Percentiles rank a stretch among this genome's conserved stretches.
Evolutionary conservation across 768 basidiomycete species (phyloP).

Genomic region (Serpula lacrymans): DNA sequence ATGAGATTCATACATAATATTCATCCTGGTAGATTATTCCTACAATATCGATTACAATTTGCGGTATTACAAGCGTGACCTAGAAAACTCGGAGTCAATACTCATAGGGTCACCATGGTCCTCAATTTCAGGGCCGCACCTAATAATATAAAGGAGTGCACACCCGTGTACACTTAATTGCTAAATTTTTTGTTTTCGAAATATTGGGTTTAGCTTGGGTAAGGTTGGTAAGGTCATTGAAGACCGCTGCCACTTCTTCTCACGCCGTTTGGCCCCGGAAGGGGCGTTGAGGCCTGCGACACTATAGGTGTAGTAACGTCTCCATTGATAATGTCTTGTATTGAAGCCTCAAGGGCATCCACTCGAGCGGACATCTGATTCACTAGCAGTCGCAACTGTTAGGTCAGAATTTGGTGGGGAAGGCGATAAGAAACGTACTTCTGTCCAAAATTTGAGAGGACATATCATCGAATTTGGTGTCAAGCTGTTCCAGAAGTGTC

Average conservation of each 20-base stretch:
- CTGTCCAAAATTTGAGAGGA: conserved; percentile 83
- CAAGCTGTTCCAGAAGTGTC: conserved; percentile 82
- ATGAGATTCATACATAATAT: too few species aligned
- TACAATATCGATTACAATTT: too few species aligned
- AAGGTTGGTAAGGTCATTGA: conserved; percentile 12
- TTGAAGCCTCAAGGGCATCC: conserved; percentile 83
- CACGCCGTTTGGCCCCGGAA: conserved; percentile 32
- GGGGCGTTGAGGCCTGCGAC: conserved; percentile 60
- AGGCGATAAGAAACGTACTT: conserved; percentile 46
- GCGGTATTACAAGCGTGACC: too few species aligned
- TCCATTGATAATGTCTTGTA: conserved; percentile 88
- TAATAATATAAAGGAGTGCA: too few species aligned
- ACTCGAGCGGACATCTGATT: conserved; percentile 89
- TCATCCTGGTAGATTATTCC: too few species aligned
- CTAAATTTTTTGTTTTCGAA: too few species aligned
- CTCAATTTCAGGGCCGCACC: too few species aligned
- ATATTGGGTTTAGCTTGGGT: too few species aligned
- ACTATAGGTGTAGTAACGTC: conserved; percentile 50
- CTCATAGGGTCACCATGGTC: too few species aligned
- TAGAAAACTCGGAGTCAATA: too few species aligned
- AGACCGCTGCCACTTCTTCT: conserved; percentile 41
- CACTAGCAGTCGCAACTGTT: conserved; percentile 51
- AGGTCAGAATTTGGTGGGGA: conserved; percentile 6
- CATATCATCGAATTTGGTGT: conserved; percentile 90
- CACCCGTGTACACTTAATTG: too few species aligned